These are phyloP conservation scores for Volvox africanus DNA, from an alignment of 139 green algal species.

Conservation along the genomic window DNA sequence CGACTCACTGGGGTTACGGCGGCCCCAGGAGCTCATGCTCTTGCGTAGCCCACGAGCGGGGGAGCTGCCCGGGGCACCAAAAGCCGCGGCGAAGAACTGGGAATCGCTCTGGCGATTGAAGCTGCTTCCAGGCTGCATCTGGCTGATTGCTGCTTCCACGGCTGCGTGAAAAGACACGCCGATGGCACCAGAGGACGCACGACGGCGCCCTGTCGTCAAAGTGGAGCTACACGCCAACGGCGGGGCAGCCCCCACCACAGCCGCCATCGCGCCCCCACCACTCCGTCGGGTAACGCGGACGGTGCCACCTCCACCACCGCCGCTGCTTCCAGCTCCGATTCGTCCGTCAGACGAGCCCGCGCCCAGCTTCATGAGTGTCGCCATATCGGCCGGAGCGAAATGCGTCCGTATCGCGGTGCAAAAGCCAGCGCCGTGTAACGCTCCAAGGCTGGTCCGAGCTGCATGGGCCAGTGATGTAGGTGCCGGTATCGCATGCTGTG, in stretches of 20 bases:
- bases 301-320: background rate
- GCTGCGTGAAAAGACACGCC: constrained; percentile 22
- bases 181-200: constrained; percentile 9
- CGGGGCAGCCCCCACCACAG: background rate
- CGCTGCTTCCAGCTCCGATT: background rate
- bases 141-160: background rate
- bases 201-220: background rate
- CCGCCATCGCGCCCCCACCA: background rate
- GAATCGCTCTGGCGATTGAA: too few species aligned
- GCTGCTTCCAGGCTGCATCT: background rate
- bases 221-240: background rate
- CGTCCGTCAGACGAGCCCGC: background rate
- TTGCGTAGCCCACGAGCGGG: constrained; percentile 19
- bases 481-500: background rate
- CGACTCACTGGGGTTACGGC: background rate
- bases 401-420: background rate
- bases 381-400: background rate
- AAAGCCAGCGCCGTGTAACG: too few species aligned
- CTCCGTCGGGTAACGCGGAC: background rate
- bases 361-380: background rate
- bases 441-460: background rate
- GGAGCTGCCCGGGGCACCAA: background rate
- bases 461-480: background rate
- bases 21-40: constrained; percentile 28
- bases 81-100: background rate